phyloP scores from a whole-genome alignment of 176 grass and related monocot genomes.

The Phragmites australis region DNA sequence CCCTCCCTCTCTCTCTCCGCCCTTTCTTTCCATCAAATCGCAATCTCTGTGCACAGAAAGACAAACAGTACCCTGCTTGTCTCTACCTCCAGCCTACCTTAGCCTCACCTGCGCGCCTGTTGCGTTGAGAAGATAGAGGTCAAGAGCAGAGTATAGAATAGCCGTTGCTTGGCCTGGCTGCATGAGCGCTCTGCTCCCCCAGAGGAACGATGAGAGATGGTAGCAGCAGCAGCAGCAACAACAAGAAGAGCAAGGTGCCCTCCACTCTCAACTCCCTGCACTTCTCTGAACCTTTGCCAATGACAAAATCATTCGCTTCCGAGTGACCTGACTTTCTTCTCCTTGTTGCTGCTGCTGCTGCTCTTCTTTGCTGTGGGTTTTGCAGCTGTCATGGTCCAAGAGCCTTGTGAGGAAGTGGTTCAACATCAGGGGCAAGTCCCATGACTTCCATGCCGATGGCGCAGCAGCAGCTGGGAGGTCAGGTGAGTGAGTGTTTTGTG shows the following conservation, averaged over 20 bases:
- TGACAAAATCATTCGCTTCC: not conserved
- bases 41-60: slow-evolving; percentile 57
- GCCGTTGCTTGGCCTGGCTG: slow-evolving; percentile 36
- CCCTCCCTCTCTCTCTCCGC: not conserved
- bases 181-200: slow-evolving; percentile 47
- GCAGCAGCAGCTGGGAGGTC: slow-evolving; percentile 27
- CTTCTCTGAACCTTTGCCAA: not conserved
- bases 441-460: slow-evolving; percentile 81
- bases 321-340: not conserved
- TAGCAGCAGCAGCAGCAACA: slow-evolving; percentile 21
- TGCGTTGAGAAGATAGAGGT: not conserved
- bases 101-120: slow-evolving; percentile 39
- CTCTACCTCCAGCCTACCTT: slow-evolving; percentile 27
- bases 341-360: not conserved
- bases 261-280: not conserved
- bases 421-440: slow-evolving; percentile 83
- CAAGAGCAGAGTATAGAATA: not conserved
- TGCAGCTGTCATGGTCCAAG: slow-evolving; percentile 83
- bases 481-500: slow-evolving; percentile 47
- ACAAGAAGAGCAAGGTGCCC: slow-evolving; percentile 87
- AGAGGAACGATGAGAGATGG: slow-evolving; percentile 91
- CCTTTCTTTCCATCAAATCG: slow-evolving; percentile 65
- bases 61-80: slow-evolving; percentile 50
- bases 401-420: slow-evolving; percentile 92
- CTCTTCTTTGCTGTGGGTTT: not conserved